These are phyloP conservation scores for Hypomontagnella submonticulosa DNA, from an alignment of 495 filamentous ascomycete species.

Conservation along the genomic window DNA sequence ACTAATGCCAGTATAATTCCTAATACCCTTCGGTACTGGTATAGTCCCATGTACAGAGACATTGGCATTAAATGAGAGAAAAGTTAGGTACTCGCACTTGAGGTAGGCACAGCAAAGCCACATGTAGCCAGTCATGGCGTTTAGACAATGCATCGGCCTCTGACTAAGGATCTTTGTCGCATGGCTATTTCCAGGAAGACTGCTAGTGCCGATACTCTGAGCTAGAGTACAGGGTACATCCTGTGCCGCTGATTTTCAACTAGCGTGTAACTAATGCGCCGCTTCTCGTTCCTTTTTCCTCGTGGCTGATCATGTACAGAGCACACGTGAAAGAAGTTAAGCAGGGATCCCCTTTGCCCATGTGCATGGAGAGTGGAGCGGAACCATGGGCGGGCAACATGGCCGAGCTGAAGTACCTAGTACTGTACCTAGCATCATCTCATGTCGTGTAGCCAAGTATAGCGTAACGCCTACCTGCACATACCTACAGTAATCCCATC, in stretches of 20 bases:
- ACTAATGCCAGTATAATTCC: too few species aligned
- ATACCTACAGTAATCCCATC: too few species aligned
- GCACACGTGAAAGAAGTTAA: constrained; percentile 44
- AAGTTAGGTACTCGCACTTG: neutral
- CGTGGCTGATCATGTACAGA: constrained; percentile 39
- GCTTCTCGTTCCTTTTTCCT: constrained; percentile 41
- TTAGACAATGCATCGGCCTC: constrained; percentile 39
- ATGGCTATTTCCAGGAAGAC: constrained; percentile 45
- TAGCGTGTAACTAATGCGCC: constrained; percentile 39
- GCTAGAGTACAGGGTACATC: constrained; percentile 36
- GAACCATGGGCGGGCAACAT: constrained; percentile 36
- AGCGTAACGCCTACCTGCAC: neutral
- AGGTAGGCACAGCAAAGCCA: constrained; percentile 13
- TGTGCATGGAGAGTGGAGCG: constrained; percentile 42
- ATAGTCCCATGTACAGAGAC: constrained; percentile 13
- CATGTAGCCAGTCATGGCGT: constrained; percentile 26
- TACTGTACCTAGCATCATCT: constrained; percentile 19
- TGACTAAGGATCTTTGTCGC: constrained; percentile 45
- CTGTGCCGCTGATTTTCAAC: constrained; percentile 14
- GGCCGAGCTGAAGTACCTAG: constrained; percentile 36
- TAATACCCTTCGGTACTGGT: too few species aligned
- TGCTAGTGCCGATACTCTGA: constrained; percentile 26
- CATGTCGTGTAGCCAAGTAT: constrained; percentile 6
- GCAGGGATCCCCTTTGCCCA: constrained; percentile 34
- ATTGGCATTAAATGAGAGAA: constrained; percentile 2